A percentile compares a stretch with the other conserved stretches of the same genome.
Evolutionary conservation across 2,329 filamentous ascomycete species (phyloP).

Genomic region (Cylindrodendrum hubeiense): DNA sequence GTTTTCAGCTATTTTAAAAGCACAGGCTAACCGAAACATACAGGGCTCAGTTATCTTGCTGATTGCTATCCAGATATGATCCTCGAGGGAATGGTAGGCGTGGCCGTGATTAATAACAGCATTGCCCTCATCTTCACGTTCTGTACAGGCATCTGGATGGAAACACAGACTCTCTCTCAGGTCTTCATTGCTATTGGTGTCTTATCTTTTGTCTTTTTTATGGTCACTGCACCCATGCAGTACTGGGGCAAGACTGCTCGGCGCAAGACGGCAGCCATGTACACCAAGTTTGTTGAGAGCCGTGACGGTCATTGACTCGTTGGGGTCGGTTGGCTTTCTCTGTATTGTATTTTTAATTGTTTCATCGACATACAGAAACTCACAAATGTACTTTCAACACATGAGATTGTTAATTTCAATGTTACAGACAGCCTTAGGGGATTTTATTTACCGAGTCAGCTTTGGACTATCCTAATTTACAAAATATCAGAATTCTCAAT

Average conservation of each 20-base stretch:
- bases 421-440: too few relatives aligned
- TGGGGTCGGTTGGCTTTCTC: not conserved
- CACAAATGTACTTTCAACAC: too few relatives aligned
- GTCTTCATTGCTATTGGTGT: conserved; percentile 22
- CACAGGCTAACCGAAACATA: not conserved
- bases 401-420: too few relatives aligned
- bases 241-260: conserved; percentile 18
- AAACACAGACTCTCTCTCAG: conserved; percentile 18
- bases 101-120: conserved; percentile 26
- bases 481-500: too few relatives aligned
- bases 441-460: too few relatives aligned
- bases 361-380: not conserved
- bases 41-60: conserved; percentile 16
- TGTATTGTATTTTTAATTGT: not conserved
- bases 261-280: conserved; percentile 12
- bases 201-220: conserved; percentile 20
- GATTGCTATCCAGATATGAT: conserved; percentile 27
- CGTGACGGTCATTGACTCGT: conserved; percentile 15
- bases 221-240: conserved; percentile 18
- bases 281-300: conserved; percentile 16
- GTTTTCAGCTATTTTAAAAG: not conserved
- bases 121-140: conserved; percentile 25
- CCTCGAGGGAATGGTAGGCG: conserved; percentile 23
- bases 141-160: conserved; percentile 26
- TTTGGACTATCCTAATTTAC: too few relatives aligned